Conservation (phyloP, 257 asterid species). For the Anisodus tanguticus region DNA sequence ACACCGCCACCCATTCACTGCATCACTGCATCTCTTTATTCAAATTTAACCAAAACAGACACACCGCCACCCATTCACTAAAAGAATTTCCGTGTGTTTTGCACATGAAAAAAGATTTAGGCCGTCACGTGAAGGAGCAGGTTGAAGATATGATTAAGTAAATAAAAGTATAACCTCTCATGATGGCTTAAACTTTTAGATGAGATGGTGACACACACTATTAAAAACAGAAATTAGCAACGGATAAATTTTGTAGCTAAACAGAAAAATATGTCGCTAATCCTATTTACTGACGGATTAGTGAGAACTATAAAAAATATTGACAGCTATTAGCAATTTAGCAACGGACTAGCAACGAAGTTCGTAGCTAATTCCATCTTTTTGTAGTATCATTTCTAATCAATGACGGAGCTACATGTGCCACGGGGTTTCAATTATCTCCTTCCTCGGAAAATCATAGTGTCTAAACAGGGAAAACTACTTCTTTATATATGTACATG, state of each 20-base stretch:
- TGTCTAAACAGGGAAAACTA: not conserved
- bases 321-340: no score
- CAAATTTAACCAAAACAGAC: not conserved
- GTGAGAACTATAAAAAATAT: no score
- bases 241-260: no score
- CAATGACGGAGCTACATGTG: not conserved
- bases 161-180: not conserved
- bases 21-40: slow-evolving; percentile 33
- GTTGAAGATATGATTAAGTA: not conserved
- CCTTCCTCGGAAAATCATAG: not conserved
- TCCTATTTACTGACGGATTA: no score
- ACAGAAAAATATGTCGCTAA: no score
- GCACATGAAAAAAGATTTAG: not conserved
- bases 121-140: not conserved
- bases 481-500: no score
- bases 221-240: no score
- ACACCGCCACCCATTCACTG: not conserved
- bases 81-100: not conserved
- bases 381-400: not conserved
- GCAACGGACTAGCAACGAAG: no score
- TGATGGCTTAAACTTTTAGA: not conserved
- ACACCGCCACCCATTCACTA: not conserved
- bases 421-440: not conserved
- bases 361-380: no score
- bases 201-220: no score